Base-by-base conservation (phyloP, 2,329 filamentous ascomycete genomes). In the Zasmidium cellare region DNA sequence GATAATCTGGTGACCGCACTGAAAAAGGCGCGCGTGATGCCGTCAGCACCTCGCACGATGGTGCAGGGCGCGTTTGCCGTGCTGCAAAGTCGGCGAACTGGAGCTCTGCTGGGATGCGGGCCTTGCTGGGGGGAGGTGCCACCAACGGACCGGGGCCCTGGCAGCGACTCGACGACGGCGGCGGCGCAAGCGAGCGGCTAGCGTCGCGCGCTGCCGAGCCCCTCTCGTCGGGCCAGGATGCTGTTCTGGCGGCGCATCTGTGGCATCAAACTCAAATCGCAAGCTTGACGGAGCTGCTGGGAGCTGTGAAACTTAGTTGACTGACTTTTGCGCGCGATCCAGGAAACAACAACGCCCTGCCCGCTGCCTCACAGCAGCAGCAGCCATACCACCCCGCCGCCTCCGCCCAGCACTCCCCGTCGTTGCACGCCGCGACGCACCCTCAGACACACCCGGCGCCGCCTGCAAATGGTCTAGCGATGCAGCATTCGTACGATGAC, bases 401-500 rank as follows among this genome's bases (percentile, higher is more conserved):
- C 28, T 46, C 35, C 20, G 24, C 57, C 24, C 64, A 62, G 23
- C 46, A 56, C 22, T 51, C 61, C 18, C 62, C 57, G 46, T 60
- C 51, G 18, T 47, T 56, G 5, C 57, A 61, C 22, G 61, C 65
- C 48, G 63, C 60, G 18, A 62, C 59, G n/a, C 67, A 63, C 14
- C 41, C 35, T 41, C 55, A 59, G 25, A 58, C 62, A 51, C 58
- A 62, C 19, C 68, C 65, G 18, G 58, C 64, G 28, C 60, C 71
- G 19, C 58, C 69, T 3, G 51, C 58, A 24, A 67, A 69, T 59
- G 63, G 64, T 57, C 59, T 74, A 31, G 67, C 64, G 57, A 75
- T 78, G 71, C 69, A 71, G 24, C 74, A 75, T 59, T 71, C 71
- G 55, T 78, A 75, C 66, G 78, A 80, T 58, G 67, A 70, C 31